Base-by-base conservation (phyloP, 2,329 filamentous ascomycete genomes). In the Neoascochyta sp. region DNA sequence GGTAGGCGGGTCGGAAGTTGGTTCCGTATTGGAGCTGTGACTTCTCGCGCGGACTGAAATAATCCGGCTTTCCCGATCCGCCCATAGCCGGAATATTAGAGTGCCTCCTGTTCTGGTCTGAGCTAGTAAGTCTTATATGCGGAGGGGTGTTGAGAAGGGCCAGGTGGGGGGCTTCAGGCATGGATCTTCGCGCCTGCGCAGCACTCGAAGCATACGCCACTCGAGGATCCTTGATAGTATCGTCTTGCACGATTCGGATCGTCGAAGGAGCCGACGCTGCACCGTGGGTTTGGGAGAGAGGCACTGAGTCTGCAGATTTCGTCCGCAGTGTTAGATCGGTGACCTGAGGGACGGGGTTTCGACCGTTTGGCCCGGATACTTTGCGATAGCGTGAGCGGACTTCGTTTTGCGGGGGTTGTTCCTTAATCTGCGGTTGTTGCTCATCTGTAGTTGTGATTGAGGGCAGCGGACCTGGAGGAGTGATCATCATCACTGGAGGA, bases 401-500 rank as follows among this genome's bases (percentile, higher is more conserved):
- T 17, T 34, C 30, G 15, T 17, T 19, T 7, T 22, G 11, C 2
- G n/a, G n/a, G n/a, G n/a, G n/a, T n/a, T 17, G 19, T 2, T 33
- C 26, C 7, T 31, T 15, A 7, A 7, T 9, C 11, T 16, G 32
- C 8, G 27, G 16, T 13, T 24, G n/a, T 16, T 29, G 5, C 5
- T 19, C 17, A 16, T 22, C 4, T 4, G 21, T 23, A 21, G 16
- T 11, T 2, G 12, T 9, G 5, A 18, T 20, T 14, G 24, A n/a
- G 19, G 15, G 16, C 3, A 22, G 31, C 13, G 39, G 25, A 22
- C 41, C 29, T 11, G 55, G 41, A 9, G 50, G 43, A 10, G 39
- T 52, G 12, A 52, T 29, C 7, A 41, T 35, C 47, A 54, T 50
- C 1, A 27, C 29, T 7, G 47, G 49, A 15, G 51, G 50, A 24